These are phyloP conservation scores for Naegleria gruberi DNA, from an alignment of 208 protist genomes.

Conservation along the genomic window DNA sequence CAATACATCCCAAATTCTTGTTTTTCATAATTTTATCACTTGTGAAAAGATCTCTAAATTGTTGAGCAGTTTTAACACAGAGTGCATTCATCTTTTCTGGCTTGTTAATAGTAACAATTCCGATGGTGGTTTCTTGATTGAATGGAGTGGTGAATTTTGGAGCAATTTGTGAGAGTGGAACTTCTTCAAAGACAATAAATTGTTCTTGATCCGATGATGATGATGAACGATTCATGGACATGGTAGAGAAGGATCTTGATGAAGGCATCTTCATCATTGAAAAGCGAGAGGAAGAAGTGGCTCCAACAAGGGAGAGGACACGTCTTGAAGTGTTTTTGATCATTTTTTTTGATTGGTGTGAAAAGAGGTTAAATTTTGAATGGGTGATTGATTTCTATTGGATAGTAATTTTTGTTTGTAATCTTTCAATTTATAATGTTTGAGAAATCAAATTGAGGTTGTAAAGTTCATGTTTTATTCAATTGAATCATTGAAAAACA, in stretches of 20 bases:
- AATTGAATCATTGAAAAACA: too few species aligned
- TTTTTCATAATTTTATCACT: neutral
- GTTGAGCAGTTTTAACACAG: conserved; percentile 24
- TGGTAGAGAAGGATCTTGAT: neutral
- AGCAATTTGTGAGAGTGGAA: neutral
- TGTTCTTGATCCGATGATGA: neutral
- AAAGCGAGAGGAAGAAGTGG: neutral
- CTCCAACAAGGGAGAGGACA: too few species aligned
- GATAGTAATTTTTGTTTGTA: too few species aligned
- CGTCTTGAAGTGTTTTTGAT: too few species aligned
- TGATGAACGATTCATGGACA: neutral
- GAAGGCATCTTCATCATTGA: neutral
- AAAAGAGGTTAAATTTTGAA: too few species aligned
- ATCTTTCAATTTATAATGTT: too few species aligned
- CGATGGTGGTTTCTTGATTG: neutral
- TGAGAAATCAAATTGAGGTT: too few species aligned
- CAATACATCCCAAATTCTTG: conserved; percentile 34
- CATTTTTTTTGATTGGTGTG: too few species aligned
- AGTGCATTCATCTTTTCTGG: conserved; percentile 37
- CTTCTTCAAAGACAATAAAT: neutral
- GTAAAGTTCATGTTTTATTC: too few species aligned
- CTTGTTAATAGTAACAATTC: conserved; percentile 31
- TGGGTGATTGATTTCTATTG: too few species aligned
- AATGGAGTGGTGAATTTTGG: neutral
- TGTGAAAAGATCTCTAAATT: conserved; percentile 24